Conservation (phyloP, 805 yeast species). For the Kuraishia piskuri region DNA sequence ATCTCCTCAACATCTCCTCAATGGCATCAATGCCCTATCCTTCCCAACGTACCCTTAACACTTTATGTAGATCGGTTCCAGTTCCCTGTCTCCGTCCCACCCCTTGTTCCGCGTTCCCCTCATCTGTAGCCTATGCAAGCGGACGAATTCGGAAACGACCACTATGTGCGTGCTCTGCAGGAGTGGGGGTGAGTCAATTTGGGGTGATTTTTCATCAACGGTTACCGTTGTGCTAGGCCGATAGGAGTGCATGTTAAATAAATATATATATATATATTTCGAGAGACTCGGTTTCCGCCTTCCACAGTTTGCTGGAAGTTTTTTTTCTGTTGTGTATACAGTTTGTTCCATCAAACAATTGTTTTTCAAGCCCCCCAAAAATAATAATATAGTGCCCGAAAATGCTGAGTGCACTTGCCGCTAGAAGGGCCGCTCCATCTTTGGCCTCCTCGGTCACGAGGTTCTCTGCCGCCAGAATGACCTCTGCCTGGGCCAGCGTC, state of each 20-base stretch:
- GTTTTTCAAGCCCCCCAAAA: too few relatives aligned
- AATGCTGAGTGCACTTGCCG: neutral
- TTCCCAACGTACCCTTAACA: too few relatives aligned
- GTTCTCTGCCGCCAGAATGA: conserved; percentile 12
- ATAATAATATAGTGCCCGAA: neutral
- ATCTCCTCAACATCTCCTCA: too few relatives aligned
- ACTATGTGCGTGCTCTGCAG: neutral
- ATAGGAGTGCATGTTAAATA: neutral
- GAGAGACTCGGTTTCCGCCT: neutral
- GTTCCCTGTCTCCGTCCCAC: neutral
- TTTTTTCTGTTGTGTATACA: neutral
- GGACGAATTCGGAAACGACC: neutral
- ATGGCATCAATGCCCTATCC: too few relatives aligned
- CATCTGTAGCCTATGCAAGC: neutral
- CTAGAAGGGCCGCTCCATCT: neutral
- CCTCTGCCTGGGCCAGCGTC: conserved; percentile 20
- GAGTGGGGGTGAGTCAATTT: neutral
- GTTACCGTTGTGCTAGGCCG: neutral
- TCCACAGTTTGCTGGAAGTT: neutral
- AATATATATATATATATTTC: too few relatives aligned
- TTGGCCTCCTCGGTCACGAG: conserved; percentile 1
- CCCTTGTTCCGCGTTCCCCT: neutral
- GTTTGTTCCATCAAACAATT: neutral
- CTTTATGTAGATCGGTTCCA: too few relatives aligned
- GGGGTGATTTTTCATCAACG: neutral